Conservation (phyloP, 805 yeast species). For the Grigorovia transvaalensis region DNA sequence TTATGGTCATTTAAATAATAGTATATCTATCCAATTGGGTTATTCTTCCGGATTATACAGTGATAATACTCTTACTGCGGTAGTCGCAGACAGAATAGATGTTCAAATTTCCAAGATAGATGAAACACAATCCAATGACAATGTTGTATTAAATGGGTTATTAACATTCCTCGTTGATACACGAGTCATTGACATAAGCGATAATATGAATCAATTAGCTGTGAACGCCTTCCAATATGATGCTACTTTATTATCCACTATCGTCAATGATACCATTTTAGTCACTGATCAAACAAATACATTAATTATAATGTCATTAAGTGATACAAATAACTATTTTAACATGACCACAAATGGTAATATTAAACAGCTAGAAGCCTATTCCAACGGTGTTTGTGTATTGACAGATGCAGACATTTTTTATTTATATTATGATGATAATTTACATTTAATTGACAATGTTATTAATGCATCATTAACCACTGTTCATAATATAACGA, state of each 20-base stretch:
- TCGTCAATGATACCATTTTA: conserved; percentile 35
- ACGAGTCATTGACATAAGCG: not conserved
- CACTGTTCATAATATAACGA: conserved; percentile 13
- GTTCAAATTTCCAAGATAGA: conserved; percentile 17
- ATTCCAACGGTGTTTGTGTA: conserved; percentile 30
- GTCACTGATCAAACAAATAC: conserved; percentile 34
- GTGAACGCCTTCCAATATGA: conserved; percentile 22
- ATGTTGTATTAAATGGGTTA: conserved; percentile 54
- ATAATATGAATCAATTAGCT: conserved; percentile 31
- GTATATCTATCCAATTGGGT: conserved; percentile 37
- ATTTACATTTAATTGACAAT: conserved; percentile 6
- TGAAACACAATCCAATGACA: conserved; percentile 14
- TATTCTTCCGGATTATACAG: conserved; percentile 28
- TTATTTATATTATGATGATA: conserved; percentile 15
- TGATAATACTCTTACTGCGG: conserved; percentile 26
- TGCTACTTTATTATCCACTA: conserved; percentile 18
- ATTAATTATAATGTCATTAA: conserved; percentile 1
- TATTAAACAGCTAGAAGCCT: conserved; percentile 11
- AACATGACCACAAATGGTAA: conserved; percentile 7
- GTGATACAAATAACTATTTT: not conserved
- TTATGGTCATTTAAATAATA: conserved; percentile 51
- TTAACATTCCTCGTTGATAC: conserved; percentile 29
- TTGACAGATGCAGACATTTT: conserved; percentile 8
- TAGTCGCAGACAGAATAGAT: conserved; percentile 60
- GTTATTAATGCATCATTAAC: not conserved